phyloP scores from a whole-genome alignment of 2,329 filamentous ascomycete species.

The Aspergillus aculeatinus region DNA sequence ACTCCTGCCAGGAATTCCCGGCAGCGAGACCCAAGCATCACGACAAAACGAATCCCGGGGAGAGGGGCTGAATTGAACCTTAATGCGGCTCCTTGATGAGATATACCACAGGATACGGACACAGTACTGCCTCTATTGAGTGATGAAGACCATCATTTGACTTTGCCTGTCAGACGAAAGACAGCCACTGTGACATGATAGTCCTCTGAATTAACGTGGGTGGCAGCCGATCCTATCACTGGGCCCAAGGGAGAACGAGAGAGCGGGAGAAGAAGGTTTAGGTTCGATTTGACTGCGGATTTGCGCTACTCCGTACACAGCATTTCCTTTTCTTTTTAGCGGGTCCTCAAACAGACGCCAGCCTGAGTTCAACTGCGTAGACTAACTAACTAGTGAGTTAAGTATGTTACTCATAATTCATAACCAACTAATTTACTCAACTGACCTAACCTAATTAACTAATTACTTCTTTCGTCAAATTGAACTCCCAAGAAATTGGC shows the following conservation, averaged over 20 bases:
- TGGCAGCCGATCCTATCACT: background rate
- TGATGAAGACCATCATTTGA: background rate
- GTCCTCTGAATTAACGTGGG: background rate
- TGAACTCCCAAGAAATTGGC: background rate
- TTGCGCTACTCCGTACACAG: background rate
- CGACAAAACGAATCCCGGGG: conserved; percentile 1
- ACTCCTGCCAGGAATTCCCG: conserved; percentile 2
- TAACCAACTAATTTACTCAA: too few relatives aligned
- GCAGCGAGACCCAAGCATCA: conserved; percentile 5
- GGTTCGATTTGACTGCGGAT: background rate
- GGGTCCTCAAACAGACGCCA: background rate
- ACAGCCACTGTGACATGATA: too few relatives aligned
- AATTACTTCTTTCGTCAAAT: too few relatives aligned
- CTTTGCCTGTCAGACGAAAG: background rate
- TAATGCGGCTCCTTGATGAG: conserved; percentile 8
- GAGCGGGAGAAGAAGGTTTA: background rate
- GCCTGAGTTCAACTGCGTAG: too few relatives aligned
- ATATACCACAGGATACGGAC: conserved; percentile 3
- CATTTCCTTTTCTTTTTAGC: background rate
- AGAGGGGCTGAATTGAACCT: conserved; percentile 12
- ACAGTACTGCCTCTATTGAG: background rate
- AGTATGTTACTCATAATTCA: too few relatives aligned
- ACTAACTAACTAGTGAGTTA: background rate
- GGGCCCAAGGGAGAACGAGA: background rate
- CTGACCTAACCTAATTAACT: too few relatives aligned